Conservation (phyloP, 2,329 filamentous ascomycete genomes). For the Ceratocystis diversiconidia region DNA sequence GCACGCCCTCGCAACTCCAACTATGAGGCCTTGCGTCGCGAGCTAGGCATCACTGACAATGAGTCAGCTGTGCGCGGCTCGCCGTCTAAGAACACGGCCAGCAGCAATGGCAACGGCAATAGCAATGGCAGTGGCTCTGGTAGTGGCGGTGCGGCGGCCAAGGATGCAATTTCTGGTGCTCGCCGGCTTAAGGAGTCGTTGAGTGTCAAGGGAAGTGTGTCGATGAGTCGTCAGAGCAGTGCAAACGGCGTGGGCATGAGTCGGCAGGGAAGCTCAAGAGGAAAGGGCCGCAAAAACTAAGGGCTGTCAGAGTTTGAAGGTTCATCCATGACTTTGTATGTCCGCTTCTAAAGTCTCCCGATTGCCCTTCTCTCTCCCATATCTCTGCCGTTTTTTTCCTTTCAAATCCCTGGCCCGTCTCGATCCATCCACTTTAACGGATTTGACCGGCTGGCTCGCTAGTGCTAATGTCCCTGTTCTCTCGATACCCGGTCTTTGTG, state of each 20-base stretch:
- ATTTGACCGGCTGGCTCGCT: background rate
- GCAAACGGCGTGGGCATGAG: conserved; percentile 43
- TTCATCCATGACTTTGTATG: background rate
- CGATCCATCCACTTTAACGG: no score
- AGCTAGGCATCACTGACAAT: conserved; percentile 33
- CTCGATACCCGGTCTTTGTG: background rate
- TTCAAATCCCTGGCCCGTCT: no score
- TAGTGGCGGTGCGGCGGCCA: conserved; percentile 24
- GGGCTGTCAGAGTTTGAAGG: background rate
- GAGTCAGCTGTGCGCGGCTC: conserved; percentile 25
- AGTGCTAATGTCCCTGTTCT: background rate
- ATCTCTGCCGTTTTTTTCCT: no score
- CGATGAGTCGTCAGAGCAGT: conserved; percentile 44
- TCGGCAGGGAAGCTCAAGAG: conserved; percentile 37
- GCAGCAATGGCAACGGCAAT: background rate
- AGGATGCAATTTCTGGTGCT: conserved; percentile 41
- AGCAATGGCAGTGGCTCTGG: background rate
- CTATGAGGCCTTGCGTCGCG: conserved; percentile 36
- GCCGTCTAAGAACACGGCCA: conserved; percentile 10
- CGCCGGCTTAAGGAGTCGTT: conserved; percentile 40
- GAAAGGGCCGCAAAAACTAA: conserved; percentile 30
- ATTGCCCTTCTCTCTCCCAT: no score
- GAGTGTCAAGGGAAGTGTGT: conserved; percentile 21
- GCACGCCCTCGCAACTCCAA: conserved; percentile 29
- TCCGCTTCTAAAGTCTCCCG: no score